Evolutionary conservation across 805 yeast species (phyloP).

Genomic region (Komagataella ulmi): DNA sequence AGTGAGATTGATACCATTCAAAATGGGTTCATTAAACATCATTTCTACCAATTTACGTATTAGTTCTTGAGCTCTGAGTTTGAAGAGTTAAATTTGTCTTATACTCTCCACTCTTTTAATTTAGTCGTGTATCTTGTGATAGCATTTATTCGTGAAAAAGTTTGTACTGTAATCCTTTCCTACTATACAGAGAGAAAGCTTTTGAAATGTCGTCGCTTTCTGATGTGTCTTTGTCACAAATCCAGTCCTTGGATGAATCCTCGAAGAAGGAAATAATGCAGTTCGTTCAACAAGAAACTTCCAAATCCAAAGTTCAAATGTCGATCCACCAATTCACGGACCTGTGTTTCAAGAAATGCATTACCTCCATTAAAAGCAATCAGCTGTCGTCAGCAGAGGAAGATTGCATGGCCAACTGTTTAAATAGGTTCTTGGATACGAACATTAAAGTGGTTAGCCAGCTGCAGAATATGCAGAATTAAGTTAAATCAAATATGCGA

Average conservation of each 20-base stretch:
- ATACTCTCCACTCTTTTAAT: too few species aligned
- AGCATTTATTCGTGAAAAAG: neutral
- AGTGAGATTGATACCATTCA: too few species aligned
- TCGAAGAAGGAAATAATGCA: conserved; percentile 62
- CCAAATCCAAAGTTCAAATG: conserved; percentile 78
- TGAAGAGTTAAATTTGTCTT: too few species aligned
- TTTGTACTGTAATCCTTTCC: too few species aligned
- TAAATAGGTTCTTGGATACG: conserved; percentile 77
- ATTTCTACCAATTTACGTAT: neutral
- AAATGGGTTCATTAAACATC: neutral
- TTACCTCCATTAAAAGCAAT: conserved; percentile 31
- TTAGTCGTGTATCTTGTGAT: neutral
- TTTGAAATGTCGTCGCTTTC: neutral
- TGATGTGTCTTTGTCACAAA: neutral
- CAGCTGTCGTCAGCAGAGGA: conserved; percentile 48
- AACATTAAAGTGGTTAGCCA: conserved; percentile 70
- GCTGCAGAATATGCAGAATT: conserved; percentile 2
- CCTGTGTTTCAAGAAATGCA: conserved; percentile 82
- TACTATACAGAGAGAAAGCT: neutral
- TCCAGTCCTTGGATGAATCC: conserved; percentile 39
- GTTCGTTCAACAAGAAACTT: conserved; percentile 72
- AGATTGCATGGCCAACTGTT: conserved; percentile 65
- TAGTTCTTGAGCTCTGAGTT: too few species aligned
- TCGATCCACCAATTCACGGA: conserved; percentile 84
- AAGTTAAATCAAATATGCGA: conserved; percentile 7